phyloP scores from a whole-genome alignment of 257 asterid species.

The Dorcoceras hygrometricum region DNA sequence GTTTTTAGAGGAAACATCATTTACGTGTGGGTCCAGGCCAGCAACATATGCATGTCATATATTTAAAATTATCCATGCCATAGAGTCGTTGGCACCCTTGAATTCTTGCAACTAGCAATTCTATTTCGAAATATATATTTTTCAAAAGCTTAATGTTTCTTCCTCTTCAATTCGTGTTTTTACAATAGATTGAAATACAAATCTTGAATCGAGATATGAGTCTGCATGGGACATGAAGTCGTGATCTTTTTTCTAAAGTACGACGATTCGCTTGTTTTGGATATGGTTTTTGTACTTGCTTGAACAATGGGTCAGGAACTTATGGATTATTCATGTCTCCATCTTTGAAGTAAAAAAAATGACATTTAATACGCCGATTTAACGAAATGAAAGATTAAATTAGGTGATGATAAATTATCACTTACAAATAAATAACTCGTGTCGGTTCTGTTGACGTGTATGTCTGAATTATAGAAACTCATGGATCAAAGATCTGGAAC shows the following conservation, averaged over 20 bases:
- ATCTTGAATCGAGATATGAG: slow-evolving; percentile 18
- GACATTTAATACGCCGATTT: not conserved
- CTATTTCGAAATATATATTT: not conserved
- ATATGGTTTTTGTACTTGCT: slow-evolving; percentile 23
- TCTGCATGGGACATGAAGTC: slow-evolving; percentile 15
- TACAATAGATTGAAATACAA: not conserved
- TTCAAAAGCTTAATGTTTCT: too few species aligned
- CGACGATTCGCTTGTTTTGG: slow-evolving; percentile 19
- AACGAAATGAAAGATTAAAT: slow-evolving; percentile 7
- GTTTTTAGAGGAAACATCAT: not conserved
- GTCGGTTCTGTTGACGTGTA: not conserved
- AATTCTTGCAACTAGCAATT: not conserved
- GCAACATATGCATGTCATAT: not conserved
- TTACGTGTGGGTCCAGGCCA: not conserved
- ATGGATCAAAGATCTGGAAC: not conserved
- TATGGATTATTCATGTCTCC: slow-evolving; percentile 6
- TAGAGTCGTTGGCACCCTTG: not conserved
- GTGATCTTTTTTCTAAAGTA: slow-evolving; percentile 19
- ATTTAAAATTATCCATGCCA: not conserved
- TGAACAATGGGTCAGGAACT: not conserved
- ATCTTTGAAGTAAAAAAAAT: not conserved
- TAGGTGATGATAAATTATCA: slow-evolving; percentile 23
- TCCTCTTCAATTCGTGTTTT: slow-evolving; percentile 17
- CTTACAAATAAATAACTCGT: too few species aligned
- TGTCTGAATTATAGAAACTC: not conserved